A percentile compares a stretch with the other conserved stretches of the same genome.
These are phyloP conservation scores for Jamesozyma rosinii DNA, from an alignment of 805 yeast genomes.

Conservation along the genomic window DNA sequence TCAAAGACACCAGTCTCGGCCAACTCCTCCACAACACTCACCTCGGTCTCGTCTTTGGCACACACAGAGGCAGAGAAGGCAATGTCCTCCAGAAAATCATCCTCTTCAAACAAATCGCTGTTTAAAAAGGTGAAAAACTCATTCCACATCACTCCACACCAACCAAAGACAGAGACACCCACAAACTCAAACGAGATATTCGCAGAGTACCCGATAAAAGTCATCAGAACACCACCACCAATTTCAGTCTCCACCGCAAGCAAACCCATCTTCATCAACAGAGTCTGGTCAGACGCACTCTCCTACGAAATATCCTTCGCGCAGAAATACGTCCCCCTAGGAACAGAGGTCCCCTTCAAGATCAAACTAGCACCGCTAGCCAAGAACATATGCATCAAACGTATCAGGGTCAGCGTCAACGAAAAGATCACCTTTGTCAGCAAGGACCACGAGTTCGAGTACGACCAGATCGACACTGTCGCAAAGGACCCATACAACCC, in stretches of 20 bases:
- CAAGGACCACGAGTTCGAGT: constrained; percentile 44
- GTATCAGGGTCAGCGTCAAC: constrained; percentile 56
- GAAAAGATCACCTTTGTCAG: constrained; percentile 62
- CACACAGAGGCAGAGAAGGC: constrained; percentile 11
- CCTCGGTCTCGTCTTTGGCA: constrained; percentile 1
- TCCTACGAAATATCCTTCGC: constrained; percentile 68
- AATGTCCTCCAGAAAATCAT: constrained; percentile 3
- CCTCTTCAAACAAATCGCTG: constrained; percentile 10
- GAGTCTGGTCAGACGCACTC: constrained; percentile 65
- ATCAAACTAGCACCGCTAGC: constrained; percentile 59
- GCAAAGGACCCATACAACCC: constrained; percentile 31
- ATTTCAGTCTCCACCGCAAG: constrained; percentile 38
- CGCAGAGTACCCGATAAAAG: constrained; percentile 28
- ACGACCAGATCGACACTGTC: constrained; percentile 41
- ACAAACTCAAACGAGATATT: constrained; percentile 10
- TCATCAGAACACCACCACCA: constrained; percentile 37
- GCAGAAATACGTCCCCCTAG: constrained; percentile 56
- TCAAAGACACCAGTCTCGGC: neutral
- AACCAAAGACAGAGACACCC: neutral
- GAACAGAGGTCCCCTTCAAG: constrained; percentile 50
- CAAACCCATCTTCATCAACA: constrained; percentile 68
- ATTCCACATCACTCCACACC: constrained; percentile 11
- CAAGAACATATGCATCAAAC: constrained; percentile 52
- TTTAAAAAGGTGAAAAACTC: constrained; percentile 24
- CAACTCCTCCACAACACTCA: constrained; percentile 1